Evolutionary conservation across 2,329 filamentous ascomycete genomes (phyloP), one percentile per base, ranked within the genome.

Genomic region (Pseudogymnoascus sp.): DNA sequence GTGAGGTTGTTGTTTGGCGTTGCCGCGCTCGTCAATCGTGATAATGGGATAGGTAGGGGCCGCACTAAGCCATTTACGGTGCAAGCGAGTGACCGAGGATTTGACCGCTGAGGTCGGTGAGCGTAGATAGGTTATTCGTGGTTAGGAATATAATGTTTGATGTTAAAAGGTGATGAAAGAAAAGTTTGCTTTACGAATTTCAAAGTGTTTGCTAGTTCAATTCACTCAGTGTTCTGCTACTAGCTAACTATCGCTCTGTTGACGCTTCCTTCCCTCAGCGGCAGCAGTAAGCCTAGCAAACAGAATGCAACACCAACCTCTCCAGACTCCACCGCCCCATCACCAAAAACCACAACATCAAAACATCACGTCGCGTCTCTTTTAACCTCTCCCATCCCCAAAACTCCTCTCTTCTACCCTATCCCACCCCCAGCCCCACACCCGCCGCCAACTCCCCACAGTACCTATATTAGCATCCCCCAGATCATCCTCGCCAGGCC

Each of bases 31-130:
- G 51, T 57, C 51, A 57, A 57, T 57, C 51, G 51, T 57, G 51
- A 57, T 57, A 57, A 57, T 57, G 51, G 51, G 51, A 57, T 57
- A 57, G 29, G 51, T 34, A 57, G 51, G 51, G 51, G 51, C 51
- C 51, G 51, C 51, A 34, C 51, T 57, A 57, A 57, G 51, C 51
- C 51, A 57, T 57, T 57, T 57, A 57, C 16, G 51, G 51, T 34
- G 18, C 23, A 57, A 57, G 51, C 51, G 51, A 57, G 51, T 18
- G 51, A 34, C 51, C 4, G 51, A 34, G 29, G 29, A 57, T 12
- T 57, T 57, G 51, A 57, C 51, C 51, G n/a, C 51, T 36, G 51
- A 57, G 51, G 51, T 57, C 29, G 51, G 51, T 57, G 51, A 57
- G 51, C 11, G 51, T 18, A 57, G 29, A 36, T 57, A 34, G 26